Evolutionary conservation across 1,284 basidiomycete genomes (phyloP), one percentile per base, ranked within the genome.

Genomic region (Paramarasmius palmivorus): DNA sequence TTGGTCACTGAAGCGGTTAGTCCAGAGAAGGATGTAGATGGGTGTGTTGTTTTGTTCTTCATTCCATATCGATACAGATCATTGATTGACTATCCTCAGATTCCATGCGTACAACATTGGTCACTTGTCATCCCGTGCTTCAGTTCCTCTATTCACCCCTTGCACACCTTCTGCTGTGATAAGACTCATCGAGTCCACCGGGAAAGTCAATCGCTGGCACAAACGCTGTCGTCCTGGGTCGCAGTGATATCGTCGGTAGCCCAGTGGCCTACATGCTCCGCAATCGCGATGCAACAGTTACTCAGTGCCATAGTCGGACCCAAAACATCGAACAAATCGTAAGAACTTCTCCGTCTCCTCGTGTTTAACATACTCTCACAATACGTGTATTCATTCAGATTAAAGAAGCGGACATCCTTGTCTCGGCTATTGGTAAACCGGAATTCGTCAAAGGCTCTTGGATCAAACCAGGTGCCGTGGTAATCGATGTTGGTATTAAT

Each of bases 21-120:
- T 59, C 93, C 95, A 14, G 82, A 88, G 68, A 99, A 99, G 76
- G 97, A 99, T 65, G 92, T 99, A 55, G 97, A 99, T 72, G 97
- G 96, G 87, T 93, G 63, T 53, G 78, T 71, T 54, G 6, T 6
- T 6, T 32, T 6, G 29, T 32, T 12, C 7, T 32, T 57, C 57
- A 42, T 42, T 57, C 7, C 26, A 19, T 34, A 22, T 17, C 42
- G 15, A 7, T 29, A 36, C 15, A n/a, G 20, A 26, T 44, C 29
- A 20, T 58, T 50, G 25, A 46, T 49, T 25, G 57, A 42, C 29
- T 32, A 12, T 25, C n/a, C 54, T 32, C 57, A 92, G 92, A 49
- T 99, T 99, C 81, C 95, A 98, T 76, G 94, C 96, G 5, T 96
- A 98, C 73, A 99, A 99, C 74, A 98, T 99, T 62, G 97, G 97